phyloP scores from a whole-genome alignment of 2,329 filamentous ascomycete species.

The Colletotrichum musicola region DNA sequence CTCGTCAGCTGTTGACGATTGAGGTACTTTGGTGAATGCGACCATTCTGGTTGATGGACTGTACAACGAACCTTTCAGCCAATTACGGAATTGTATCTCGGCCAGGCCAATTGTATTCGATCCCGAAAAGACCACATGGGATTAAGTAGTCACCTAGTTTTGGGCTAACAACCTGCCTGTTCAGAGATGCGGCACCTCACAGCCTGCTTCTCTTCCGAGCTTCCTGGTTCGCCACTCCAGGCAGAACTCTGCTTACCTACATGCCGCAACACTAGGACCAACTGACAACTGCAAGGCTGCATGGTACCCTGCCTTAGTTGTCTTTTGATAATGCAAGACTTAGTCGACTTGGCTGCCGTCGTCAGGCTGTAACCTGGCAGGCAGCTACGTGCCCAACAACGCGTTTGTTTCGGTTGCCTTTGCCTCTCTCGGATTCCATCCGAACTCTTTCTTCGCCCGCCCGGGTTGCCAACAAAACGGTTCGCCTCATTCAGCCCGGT shows the following conservation, averaged over 20 bases:
- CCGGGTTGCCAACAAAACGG: not conserved
- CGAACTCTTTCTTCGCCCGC: not conserved
- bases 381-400: not conserved
- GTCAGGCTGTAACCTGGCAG: not conserved
- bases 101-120: slow-evolving; percentile 7
- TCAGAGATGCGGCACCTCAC: not conserved
- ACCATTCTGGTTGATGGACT: not conserved
- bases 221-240: slow-evolving; percentile 1
- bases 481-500: not conserved
- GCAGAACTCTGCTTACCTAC: slow-evolving; percentile 9
- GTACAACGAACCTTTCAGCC: not conserved
- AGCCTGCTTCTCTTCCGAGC: not conserved
- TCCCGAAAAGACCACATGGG: not conserved
- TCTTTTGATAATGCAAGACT: not conserved
- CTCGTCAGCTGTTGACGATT: slow-evolving; percentile 6
- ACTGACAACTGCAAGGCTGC: not conserved
- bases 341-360: not conserved
- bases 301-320: not conserved
- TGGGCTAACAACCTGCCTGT: not conserved
- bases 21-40: not conserved
- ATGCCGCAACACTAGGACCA: not conserved
- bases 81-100: not conserved
- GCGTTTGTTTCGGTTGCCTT: slow-evolving; percentile 14
- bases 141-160: not conserved
- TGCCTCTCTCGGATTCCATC: not conserved